Percentiles rank a stretch among this genome's conserved stretches.
Evolutionary conservation across 1,284 basidiomycete species (phyloP).

Genomic region (Cystobasidium sp.): DNA sequence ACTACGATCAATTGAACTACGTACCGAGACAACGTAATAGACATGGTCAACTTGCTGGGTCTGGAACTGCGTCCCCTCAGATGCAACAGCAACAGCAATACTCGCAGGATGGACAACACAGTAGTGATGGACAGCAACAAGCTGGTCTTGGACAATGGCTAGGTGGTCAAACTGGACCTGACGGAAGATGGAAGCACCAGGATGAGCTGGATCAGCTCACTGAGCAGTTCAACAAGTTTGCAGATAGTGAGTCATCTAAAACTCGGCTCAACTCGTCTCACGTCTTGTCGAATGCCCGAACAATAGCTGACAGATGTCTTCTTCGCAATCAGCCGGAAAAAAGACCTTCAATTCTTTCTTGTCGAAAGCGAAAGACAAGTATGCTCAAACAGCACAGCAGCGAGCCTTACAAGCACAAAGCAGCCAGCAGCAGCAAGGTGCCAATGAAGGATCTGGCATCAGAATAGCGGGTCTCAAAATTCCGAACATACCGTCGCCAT

Average conservation of each 20-base stretch:
- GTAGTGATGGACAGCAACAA: not conserved
- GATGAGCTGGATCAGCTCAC: slow-evolving; percentile 42
- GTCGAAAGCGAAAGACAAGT: slow-evolving; percentile 43
- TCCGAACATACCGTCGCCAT: slow-evolving; percentile 38
- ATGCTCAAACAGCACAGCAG: slow-evolving; percentile 37
- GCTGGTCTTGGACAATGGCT: slow-evolving; percentile 14
- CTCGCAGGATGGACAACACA: not conserved
- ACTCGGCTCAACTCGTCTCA: no score
- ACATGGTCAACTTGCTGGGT: slow-evolving; percentile 17
- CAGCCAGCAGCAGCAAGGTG: slow-evolving; percentile 20
- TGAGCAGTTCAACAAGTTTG: slow-evolving; percentile 42
- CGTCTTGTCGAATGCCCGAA: no score
- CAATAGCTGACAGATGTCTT: not conserved
- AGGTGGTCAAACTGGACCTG: slow-evolving; percentile 24
- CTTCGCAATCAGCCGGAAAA: slow-evolving; percentile 22
- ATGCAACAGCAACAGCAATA: slow-evolving; percentile 12
- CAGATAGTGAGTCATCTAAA: slow-evolving; percentile 33
- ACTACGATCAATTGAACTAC: slow-evolving; percentile 33
- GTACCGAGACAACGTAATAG: slow-evolving; percentile 37
- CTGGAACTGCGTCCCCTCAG: not conserved
- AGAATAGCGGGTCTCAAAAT: slow-evolving; percentile 36
- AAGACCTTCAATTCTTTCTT: slow-evolving; percentile 41
- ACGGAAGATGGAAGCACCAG: slow-evolving; percentile 32
- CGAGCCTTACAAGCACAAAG: slow-evolving; percentile 14
- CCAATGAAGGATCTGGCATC: not conserved